Conservation (phyloP, 495 filamentous ascomycete genomes). For the Podospora pseudoanserina region DNA sequence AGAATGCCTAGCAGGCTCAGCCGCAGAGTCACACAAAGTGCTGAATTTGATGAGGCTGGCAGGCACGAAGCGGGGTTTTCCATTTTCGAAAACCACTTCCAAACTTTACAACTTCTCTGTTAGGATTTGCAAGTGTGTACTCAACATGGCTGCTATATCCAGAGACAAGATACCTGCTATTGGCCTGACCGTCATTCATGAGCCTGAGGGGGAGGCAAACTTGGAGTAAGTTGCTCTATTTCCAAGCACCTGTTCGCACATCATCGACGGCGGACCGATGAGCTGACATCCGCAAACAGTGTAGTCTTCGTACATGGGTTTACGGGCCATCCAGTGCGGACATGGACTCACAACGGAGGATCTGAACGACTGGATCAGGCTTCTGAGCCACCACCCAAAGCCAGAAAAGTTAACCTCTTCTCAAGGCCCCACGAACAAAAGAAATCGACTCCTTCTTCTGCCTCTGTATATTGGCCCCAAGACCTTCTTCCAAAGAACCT, state of each 20-base stretch:
- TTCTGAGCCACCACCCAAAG: conserved; percentile 16
- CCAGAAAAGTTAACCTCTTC: conserved; percentile 9
- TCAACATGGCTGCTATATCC: not conserved
- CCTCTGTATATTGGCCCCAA: conserved; percentile 41
- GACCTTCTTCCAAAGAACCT: conserved; percentile 46
- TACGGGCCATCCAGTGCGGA: conserved; percentile 34
- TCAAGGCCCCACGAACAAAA: not conserved
- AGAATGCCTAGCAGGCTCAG: not conserved
- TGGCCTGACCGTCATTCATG: conserved; percentile 19
- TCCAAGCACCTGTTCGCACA: too few species aligned
- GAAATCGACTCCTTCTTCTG: not conserved
- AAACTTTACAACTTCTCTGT: not conserved
- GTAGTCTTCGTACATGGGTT: conserved; percentile 39
- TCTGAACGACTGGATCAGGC: not conserved
- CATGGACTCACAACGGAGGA: conserved; percentile 30
- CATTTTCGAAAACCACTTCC: not conserved
- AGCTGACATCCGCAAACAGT: conserved; percentile 5
- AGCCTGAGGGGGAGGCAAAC: conserved; percentile 12
- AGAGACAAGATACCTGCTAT: not conserved
- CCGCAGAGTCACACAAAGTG: not conserved
- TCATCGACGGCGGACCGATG: too few species aligned
- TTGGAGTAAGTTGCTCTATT: conserved; percentile 19
- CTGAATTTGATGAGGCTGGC: not conserved
- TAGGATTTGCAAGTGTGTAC: not conserved
- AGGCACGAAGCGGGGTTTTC: not conserved